A percentile compares a stretch with the other conserved stretches of the same genome.
phyloP scores from a whole-genome alignment of 2,329 filamentous ascomycete genomes.

The Curvularia sp. region DNA sequence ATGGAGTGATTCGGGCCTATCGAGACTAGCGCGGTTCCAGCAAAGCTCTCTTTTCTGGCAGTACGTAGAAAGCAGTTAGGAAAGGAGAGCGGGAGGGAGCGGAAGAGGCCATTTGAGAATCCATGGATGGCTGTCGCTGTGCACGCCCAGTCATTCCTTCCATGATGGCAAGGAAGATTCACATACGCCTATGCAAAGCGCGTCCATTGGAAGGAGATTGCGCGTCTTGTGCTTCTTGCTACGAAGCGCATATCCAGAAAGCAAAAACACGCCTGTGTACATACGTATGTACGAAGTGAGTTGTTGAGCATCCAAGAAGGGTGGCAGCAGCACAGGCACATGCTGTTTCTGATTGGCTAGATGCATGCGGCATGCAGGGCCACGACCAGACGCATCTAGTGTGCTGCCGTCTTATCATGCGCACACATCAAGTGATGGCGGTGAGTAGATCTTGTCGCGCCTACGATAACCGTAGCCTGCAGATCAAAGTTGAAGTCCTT shows the following conservation, averaged over 20 bases:
- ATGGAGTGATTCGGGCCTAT: neutral
- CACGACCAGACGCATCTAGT: slow-evolving; percentile 6
- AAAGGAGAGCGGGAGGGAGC: neutral
- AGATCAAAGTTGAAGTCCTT: neutral
- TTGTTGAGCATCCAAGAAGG: neutral
- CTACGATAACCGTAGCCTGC: neutral
- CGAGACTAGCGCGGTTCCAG: neutral
- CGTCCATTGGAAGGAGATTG: neutral
- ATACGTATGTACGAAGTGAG: neutral
- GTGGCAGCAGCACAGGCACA: neutral
- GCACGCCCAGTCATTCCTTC: neutral
- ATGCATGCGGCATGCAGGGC: slow-evolving; percentile 6
- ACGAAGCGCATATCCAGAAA: neutral
- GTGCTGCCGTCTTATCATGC: slow-evolving; percentile 7
- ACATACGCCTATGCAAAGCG: neutral
- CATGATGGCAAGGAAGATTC: neutral
- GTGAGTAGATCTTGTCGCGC: neutral
- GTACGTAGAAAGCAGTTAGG: neutral
- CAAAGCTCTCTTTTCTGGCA: neutral
- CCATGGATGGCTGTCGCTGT: neutral
- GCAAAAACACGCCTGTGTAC: neutral
- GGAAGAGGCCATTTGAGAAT: neutral
- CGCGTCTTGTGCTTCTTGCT: neutral
- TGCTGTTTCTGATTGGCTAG: neutral
- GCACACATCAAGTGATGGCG: slow-evolving; percentile 6